Base-by-base conservation (phyloP, 257 asterid genomes). In the Primulina eburnea region DNA sequence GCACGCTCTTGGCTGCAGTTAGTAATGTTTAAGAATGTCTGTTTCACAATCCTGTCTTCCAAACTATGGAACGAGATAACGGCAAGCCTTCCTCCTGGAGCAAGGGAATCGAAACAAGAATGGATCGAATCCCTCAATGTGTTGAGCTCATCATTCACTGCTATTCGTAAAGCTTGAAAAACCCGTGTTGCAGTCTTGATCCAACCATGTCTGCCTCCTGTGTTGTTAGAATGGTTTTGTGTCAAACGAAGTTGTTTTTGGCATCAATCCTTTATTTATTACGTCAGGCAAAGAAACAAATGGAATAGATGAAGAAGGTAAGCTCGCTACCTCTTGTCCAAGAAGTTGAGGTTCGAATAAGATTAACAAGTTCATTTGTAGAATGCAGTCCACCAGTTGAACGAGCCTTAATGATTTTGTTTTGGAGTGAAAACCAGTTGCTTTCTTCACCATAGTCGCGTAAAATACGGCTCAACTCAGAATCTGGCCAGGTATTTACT, bases 121-220 rank as follows among this genome's bases (percentile, higher is more conserved):
- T 70, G 29, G 76, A 94, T 80, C n/a, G 97, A 88, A 73, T 80
- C 87, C 70, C 88, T 85, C 57, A 91, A 79, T 7, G 87, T 91
- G 73, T 70, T 87, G 56, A 94, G 97, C 82, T 94, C 97, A 68
- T 93, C 97, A 38, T 93, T 90, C 17, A 93, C 99, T 55, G 97
- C 97, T 84, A 93, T 93, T 67, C 99, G 72, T 59, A 93, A 75
- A 43, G 96, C 99, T 77, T 93, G 99, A 71, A 93, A 93, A 18
- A 94, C 97, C 55, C 99, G 82, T 73, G 89, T 87, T 2, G 99
- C 97, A 1, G 97, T 94, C 85, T 94, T 94, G 26, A 94, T 94
- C 99, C 99, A 94, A 64, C 99, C 99, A 73, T 94, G 97, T 78
- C 97, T 89, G 24, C 96, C 95, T 79, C 96, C 96, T 90, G 90